These are phyloP conservation scores for Monosporascus sp. DNA, from an alignment of 2,329 filamentous ascomycete genomes.

Conservation along the genomic window DNA sequence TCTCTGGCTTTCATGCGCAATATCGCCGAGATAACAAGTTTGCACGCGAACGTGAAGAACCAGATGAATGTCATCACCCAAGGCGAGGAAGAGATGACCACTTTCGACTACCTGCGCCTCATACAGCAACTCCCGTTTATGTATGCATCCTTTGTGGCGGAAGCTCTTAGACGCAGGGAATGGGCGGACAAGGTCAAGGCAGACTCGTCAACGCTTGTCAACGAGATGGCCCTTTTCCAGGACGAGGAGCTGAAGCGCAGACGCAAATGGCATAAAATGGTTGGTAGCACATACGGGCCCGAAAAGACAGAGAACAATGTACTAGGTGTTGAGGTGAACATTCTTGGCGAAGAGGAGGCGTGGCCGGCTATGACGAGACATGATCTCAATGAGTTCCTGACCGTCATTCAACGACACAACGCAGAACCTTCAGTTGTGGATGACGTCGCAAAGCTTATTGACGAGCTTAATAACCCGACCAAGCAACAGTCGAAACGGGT, in stretches of 20 bases:
- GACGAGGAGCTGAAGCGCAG: conserved; percentile 88
- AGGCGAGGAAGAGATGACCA: conserved; percentile 69
- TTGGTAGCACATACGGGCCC: conserved; percentile 67
- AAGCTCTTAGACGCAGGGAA: conserved; percentile 79
- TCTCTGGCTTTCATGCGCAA: conserved; percentile 72
- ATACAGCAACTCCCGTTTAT: conserved; percentile 81
- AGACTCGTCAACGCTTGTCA: conserved; percentile 81
- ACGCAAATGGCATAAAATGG: conserved; percentile 83
- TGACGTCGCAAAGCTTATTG: conserved; percentile 70
- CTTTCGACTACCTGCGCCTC: conserved; percentile 74
- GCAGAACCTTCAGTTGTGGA: conserved; percentile 61
- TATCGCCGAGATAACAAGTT: conserved; percentile 73
- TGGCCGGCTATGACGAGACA: conserved; percentile 76
- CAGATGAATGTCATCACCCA: conserved; percentile 68
- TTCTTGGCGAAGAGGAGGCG: conserved; percentile 70
- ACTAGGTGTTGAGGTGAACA: conserved; percentile 76
- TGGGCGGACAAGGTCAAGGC: conserved; percentile 88
- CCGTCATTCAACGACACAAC: conserved; percentile 58
- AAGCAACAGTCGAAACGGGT: conserved; percentile 81
- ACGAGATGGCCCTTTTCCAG: conserved; percentile 87
- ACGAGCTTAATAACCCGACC: conserved; percentile 75
- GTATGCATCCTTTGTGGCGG: conserved; percentile 83
- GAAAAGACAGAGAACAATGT: conserved; percentile 64
- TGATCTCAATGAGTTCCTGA: conserved; percentile 71
- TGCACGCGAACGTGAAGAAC: conserved; percentile 65